These are phyloP conservation scores for Termitomyces sp. DNA, from an alignment of 768 basidiomycete species.

Conservation along the genomic window DNA sequence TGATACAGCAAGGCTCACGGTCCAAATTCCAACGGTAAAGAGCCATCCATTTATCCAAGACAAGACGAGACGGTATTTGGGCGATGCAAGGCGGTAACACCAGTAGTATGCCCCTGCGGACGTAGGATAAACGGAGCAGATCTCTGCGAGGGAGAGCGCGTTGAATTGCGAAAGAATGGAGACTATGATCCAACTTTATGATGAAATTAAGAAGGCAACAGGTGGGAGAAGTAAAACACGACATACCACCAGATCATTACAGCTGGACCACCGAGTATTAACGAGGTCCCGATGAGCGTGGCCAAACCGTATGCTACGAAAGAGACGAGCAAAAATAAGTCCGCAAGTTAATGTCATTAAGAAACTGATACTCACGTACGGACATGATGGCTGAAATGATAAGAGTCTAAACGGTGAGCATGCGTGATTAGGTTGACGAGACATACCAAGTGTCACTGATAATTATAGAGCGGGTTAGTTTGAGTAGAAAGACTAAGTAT, in stretches of 20 bases:
- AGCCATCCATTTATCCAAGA: slow-evolving; percentile 71
- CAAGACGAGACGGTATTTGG: slow-evolving; percentile 40
- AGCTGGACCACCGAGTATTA: slow-evolving; percentile 48
- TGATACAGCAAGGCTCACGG: slow-evolving; percentile 54
- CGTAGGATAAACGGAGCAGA: slow-evolving; percentile 56
- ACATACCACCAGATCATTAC: slow-evolving; percentile 56
- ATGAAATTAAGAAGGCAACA: neutral
- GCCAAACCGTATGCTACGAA: slow-evolving; percentile 45
- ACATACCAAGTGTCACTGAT: slow-evolving; percentile 44
- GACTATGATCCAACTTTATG: slow-evolving; percentile 42
- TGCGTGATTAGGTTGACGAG: neutral
- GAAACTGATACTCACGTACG: slow-evolving; percentile 39
- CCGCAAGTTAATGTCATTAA: neutral
- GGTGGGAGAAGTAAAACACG: slow-evolving; percentile 33
- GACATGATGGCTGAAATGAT: slow-evolving; percentile 46
- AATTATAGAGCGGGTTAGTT: neutral
- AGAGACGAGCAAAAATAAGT: neutral
- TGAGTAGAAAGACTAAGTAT: neutral
- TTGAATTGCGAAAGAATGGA: slow-evolving; percentile 41
- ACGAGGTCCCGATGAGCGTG: slow-evolving; percentile 49
- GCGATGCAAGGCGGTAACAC: slow-evolving; percentile 55
- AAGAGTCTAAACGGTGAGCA: neutral
- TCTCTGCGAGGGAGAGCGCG: slow-evolving; percentile 51
- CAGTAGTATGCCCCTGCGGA: slow-evolving; percentile 63
- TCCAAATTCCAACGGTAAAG: slow-evolving; percentile 65